Percentiles rank a stretch among this genome's conserved stretches.
Conservation (phyloP, 257 asterid genomes). For the Plantago major region DNA sequence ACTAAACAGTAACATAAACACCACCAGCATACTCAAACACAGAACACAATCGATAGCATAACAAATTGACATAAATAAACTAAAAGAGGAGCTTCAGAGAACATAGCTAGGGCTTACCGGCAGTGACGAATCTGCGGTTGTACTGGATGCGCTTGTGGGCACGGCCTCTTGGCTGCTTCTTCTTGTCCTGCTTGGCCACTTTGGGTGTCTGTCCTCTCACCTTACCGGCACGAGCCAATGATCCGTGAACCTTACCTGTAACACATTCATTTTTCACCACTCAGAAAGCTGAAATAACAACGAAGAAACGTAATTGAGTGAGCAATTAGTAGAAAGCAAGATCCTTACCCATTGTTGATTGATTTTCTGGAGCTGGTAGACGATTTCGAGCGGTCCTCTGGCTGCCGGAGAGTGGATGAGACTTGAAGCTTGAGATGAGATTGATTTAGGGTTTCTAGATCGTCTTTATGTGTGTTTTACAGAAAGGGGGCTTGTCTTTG, state of each 20-base stretch:
- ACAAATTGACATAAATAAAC: neutral
- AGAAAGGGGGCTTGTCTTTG: neutral
- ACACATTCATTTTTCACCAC: neutral
- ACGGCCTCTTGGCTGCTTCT: slow-evolving; percentile 93
- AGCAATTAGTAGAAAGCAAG: neutral
- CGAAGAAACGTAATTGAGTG: neutral
- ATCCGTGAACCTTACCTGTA: slow-evolving; percentile 94
- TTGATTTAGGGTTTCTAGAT: neutral
- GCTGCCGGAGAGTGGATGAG: neutral
- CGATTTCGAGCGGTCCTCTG: neutral
- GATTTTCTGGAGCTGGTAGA: neutral
- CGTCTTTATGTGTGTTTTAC: neutral
- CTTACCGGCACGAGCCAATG: slow-evolving; percentile 94
- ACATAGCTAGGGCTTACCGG: slow-evolving; percentile 37
- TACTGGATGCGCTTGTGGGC: slow-evolving; percentile 90
- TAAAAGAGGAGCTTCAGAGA: neutral
- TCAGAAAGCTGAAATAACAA: neutral
- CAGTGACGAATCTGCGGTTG: slow-evolving; percentile 89
- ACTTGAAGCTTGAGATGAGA: neutral
- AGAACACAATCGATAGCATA: too few species aligned
- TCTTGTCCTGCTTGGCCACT: slow-evolving; percentile 83
- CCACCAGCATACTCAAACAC: too few species aligned
- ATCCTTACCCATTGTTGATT: neutral
- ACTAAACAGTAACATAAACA: too few species aligned
- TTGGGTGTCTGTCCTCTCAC: slow-evolving; percentile 90